phyloP scores from a whole-genome alignment of 2,329 filamentous ascomycete genomes.

The Botrytis tulipae region DNA sequence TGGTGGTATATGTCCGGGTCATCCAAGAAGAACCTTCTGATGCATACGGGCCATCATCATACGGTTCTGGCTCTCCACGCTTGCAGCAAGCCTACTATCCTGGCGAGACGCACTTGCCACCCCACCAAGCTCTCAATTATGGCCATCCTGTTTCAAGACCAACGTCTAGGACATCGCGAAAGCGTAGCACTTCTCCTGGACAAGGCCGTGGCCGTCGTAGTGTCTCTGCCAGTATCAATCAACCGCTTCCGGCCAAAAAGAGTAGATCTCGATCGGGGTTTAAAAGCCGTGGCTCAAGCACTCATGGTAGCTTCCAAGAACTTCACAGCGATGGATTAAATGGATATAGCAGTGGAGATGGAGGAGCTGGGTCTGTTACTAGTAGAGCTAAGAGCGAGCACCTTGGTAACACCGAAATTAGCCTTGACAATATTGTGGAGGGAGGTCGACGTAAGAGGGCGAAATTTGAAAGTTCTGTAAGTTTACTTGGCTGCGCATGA shows the following conservation, averaged over 20 bases:
- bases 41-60: constrained; percentile 52
- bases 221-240: constrained; percentile 62
- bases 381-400: constrained; percentile 78
- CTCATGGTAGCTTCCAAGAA: constrained; percentile 53
- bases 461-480: constrained; percentile 96
- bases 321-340: constrained; percentile 62
- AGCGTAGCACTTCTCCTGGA: constrained; percentile 76
- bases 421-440: constrained; percentile 96
- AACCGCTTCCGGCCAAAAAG: constrained; percentile 55
- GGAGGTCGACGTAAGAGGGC: constrained; percentile 92
- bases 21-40: constrained; percentile 57
- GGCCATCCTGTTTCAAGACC: constrained; percentile 65
- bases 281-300: constrained; percentile 65
- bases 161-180: constrained; percentile 66
- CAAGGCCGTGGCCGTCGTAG: constrained; percentile 71
- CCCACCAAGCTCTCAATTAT: constrained; percentile 54
- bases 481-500: constrained; percentile 41
- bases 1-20: constrained; percentile 89
- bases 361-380: constrained; percentile 71
- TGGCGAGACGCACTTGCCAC: constrained; percentile 61
- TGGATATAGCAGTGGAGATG: constrained; percentile 86
- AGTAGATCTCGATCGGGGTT: constrained; percentile 62
- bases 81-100: constrained; percentile 55
- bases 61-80: constrained; percentile 52
- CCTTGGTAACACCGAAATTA: constrained; percentile 93